Evolutionary conservation across 805 yeast species (phyloP), one percentile per base, ranked within the genome.

Genomic region (Starmera dryadoides): DNA sequence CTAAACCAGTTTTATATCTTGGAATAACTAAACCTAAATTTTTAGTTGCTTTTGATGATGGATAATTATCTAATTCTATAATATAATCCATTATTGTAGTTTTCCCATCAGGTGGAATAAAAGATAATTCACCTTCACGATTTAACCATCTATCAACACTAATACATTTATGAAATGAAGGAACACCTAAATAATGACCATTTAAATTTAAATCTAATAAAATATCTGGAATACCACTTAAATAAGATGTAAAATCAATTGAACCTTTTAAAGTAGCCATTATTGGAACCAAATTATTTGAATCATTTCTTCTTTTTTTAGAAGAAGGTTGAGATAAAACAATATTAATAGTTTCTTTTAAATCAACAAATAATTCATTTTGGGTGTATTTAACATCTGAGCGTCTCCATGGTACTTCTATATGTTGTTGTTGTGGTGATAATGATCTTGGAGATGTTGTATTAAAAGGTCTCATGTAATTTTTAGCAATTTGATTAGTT

Each of bases 71-170:
- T 15, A 81, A 51, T 46, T 83, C 84, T 23, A 84, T 57, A 6
- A 72, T 66, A 58, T 89, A 89, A 9, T 73, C 59, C 71, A 81
- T 73, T 18, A 89, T 55, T 3, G 69, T 65, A 31, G 77, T 75
- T 42, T 65, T 71, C 6, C 94, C 97, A 59, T 91, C 96, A 0
- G 98, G 95, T 5, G 98, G 98, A 16, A 84, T 70, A 52, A 91
- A 86, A 15, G 77, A 66, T 25, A 88, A 54, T 0, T 61, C 46
- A 1, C 77, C 79, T 1, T 73, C 71, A 5, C 51, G 52, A 28
- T 52, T 43, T 1, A 52, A 38, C 86, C 87, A 83, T 16, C 61
- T 60, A 10, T 66, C 69, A 1, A 70, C 47, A 34, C 79, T 69
- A 1, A 89, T 75, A 56, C 91, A 81, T 35, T 69, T 72, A 56